Evolutionary conservation across 164 flowering plant genomes (phyloP), one percentile per base, ranked within the genome.

Genomic region (Macadamia tetraphylla): DNA sequence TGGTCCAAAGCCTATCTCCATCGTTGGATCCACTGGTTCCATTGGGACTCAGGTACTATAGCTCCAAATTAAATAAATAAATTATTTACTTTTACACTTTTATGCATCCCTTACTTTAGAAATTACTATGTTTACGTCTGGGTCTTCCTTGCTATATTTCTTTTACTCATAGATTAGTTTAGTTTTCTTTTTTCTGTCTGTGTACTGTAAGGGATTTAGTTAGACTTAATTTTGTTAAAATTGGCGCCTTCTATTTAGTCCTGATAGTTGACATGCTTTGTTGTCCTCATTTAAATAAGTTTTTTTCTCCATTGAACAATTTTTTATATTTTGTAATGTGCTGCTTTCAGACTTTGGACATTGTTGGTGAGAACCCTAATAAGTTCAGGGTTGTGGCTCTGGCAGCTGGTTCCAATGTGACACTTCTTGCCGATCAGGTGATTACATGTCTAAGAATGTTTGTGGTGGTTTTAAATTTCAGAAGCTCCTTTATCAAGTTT

Each of bases 371-470:
- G 75, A 90, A 94, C 74, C 97, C 97, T 29, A 89, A 90, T 18
- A 94, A 94, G 68, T 92, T 94, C 79, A 85, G 79, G 79, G 80
- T 94, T 72, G 97, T 94, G 67, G 99, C 97, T 10, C 84, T 94
- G 43, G 99, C 99, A 60, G 99, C 99, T 67, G 99, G 99, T 73
- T 94, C 99, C 13, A 94, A 94, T 77, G 87, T 94, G 67, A 83
- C 99, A 66, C 97, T 94, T 75, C 99, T 94, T 70, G 97, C 94
- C 52, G 99, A 94, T 65, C 99, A 94, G 97, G 99, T 89, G 71
- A 74, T 49, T 40, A 52, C 64, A 59, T 53, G 18, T 35, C 40
- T 63, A 17, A 13, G 49, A 60, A 40, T 65, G 30, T 29, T 29
- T 6, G 44, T 18, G 55, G 23, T 32, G 59, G 29, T 55, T 42